phyloP scores from a whole-genome alignment of 345 rosid species.

The Hibiscus trionum region DNA sequence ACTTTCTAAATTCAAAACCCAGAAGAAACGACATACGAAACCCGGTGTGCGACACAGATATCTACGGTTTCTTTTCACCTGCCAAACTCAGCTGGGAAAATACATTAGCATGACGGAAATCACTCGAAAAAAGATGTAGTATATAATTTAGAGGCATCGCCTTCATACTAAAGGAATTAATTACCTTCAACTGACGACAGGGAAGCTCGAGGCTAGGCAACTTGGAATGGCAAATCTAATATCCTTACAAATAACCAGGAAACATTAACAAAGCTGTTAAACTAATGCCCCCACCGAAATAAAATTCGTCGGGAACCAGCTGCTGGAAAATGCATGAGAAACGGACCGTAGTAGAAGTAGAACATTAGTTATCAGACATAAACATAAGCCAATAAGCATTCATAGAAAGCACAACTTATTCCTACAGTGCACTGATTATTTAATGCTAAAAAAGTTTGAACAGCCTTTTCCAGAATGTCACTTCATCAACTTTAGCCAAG shows the following conservation, averaged over 20 bases:
- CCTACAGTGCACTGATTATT: constrained; percentile 36
- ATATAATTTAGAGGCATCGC: background rate
- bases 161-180: background rate
- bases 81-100: constrained; percentile 8
- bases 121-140: background rate
- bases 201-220: background rate
- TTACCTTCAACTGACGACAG: background rate
- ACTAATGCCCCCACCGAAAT: background rate
- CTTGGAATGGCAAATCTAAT: background rate
- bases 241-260: constrained; percentile 2
- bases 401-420: constrained; percentile 19
- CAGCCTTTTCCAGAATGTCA: constrained; percentile 18
- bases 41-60: background rate
- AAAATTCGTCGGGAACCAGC: background rate
- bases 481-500: constrained; percentile 27
- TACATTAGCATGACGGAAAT: background rate
- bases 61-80: background rate
- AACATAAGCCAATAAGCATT: constrained; percentile 30
- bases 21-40: background rate
- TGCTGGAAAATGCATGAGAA: background rate
- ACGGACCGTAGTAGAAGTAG: background rate
- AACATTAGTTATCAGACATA: constrained; percentile 29
- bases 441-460: constrained; percentile 24
- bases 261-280: background rate
- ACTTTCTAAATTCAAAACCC: background rate